Evolutionary conservation across 164 flowering plant species (phyloP).

Genomic region (Nymphaea thermarum): DNA sequence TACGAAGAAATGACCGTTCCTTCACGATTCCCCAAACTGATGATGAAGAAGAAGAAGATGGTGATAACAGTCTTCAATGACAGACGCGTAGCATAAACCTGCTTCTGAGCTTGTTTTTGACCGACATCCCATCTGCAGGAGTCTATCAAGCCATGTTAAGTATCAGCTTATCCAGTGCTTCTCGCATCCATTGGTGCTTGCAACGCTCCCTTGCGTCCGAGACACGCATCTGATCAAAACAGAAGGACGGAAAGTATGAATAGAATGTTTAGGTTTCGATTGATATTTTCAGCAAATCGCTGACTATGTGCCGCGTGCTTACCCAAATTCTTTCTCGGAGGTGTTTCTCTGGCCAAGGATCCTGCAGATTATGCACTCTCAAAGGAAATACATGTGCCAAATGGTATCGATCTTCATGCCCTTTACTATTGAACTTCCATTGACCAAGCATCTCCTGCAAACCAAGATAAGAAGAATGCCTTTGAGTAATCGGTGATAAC

Average conservation of each 20-base stretch:
- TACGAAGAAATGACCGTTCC: too few species aligned
- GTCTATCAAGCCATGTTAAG: too few species aligned
- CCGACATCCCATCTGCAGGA: too few species aligned
- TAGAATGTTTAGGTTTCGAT: background rate
- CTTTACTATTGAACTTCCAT: slow-evolving; percentile 69
- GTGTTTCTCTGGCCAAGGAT: slow-evolving; percentile 59
- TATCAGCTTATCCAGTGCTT: slow-evolving; percentile 26
- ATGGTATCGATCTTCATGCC: slow-evolving; percentile 5
- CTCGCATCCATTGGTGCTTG: slow-evolving; percentile 31
- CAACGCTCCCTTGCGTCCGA: slow-evolving; percentile 31
- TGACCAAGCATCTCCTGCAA: slow-evolving; percentile 41
- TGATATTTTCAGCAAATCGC: background rate
- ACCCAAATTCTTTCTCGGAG: slow-evolving; percentile 61
- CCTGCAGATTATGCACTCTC: slow-evolving; percentile 50
- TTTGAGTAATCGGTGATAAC: background rate
- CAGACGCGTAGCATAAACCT: too few species aligned
- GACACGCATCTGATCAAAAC: slow-evolving; percentile 28
- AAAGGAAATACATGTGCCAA: slow-evolving; percentile 62
- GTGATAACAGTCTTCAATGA: too few species aligned
- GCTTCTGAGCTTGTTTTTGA: too few species aligned
- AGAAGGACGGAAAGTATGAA: too few species aligned
- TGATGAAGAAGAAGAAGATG: too few species aligned
- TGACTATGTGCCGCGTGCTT: slow-evolving; percentile 3
- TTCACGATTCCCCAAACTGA: too few species aligned
- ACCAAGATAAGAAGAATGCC: background rate